phyloP scores from a whole-genome alignment of 2,329 filamentous ascomycete genomes.

The Septoria petroselini region DNA sequence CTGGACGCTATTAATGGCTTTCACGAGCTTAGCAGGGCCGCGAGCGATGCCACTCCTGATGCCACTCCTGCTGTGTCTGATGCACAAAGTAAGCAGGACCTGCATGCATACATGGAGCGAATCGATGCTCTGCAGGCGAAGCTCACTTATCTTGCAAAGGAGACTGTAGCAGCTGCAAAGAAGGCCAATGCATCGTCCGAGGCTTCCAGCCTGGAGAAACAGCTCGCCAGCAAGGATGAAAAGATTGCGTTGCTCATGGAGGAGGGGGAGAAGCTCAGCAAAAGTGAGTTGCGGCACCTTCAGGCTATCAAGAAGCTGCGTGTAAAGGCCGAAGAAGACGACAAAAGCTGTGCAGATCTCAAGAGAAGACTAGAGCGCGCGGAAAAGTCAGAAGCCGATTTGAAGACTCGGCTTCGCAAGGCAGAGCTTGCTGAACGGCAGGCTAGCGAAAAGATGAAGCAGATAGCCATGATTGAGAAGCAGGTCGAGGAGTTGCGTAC shows the following conservation, averaged over 20 bases:
- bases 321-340: constrained; percentile 50
- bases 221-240: constrained; percentile 83
- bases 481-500: constrained; percentile 35
- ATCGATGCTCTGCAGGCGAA: constrained; percentile 92
- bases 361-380: constrained; percentile 62
- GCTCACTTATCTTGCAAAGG: constrained; percentile 78
- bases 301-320: constrained; percentile 77
- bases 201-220: constrained; percentile 67
- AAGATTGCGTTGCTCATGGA: constrained; percentile 86
- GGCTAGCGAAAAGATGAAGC: constrained; percentile 56
- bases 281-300: constrained; percentile 79
- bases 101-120: constrained; percentile 77
- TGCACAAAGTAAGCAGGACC: constrained; percentile 70
- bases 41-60: constrained; percentile 44
- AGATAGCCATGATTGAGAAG: constrained; percentile 57
- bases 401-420: constrained; percentile 59
- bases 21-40: constrained; percentile 28
- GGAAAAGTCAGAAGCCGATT: constrained; percentile 62
- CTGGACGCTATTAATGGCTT: constrained; percentile 28
- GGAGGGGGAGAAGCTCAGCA: constrained; percentile 85
- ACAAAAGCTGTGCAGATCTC: constrained; percentile 50
- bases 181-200: constrained; percentile 61
- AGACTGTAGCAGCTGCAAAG: constrained; percentile 72
- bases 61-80: constrained; percentile 35
- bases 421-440: constrained; percentile 59